Evolutionary conservation across 768 basidiomycete species (phyloP).

Genomic region (Suillus lakei): DNA sequence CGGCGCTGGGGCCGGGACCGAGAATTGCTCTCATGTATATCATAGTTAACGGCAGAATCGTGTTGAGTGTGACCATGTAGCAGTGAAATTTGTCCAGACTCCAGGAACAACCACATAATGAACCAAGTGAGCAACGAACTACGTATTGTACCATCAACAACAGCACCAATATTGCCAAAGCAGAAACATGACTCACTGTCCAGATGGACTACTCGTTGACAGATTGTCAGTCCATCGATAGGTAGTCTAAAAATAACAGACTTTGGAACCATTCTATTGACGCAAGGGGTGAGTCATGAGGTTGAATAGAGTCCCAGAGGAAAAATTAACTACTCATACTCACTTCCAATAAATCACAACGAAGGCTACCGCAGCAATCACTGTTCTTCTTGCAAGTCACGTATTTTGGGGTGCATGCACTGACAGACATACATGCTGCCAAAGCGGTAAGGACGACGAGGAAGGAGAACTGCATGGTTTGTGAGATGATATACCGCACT

Average conservation of each 20-base stretch:
- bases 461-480: background rate
- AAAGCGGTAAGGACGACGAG: background rate
- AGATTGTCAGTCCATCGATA: background rate
- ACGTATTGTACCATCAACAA: background rate
- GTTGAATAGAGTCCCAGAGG: background rate
- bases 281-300: background rate
- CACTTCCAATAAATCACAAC: background rate
- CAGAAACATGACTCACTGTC: background rate
- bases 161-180: background rate
- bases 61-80: no score
- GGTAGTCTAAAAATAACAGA: no score
- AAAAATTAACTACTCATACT: background rate
- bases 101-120: background rate
- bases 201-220: background rate
- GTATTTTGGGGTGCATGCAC: background rate
- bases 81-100: background rate
- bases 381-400: background rate
- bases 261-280: no score
- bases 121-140: background rate
- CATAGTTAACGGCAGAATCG: no score
- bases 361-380: background rate
- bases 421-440: background rate
- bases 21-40: no score
- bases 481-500: background rate
- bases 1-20: no score